Evolutionary conservation across 305 asterid genomes (phyloP), one percentile per base, ranked within the genome.

Genomic region (Fraxinus platypoda): DNA sequence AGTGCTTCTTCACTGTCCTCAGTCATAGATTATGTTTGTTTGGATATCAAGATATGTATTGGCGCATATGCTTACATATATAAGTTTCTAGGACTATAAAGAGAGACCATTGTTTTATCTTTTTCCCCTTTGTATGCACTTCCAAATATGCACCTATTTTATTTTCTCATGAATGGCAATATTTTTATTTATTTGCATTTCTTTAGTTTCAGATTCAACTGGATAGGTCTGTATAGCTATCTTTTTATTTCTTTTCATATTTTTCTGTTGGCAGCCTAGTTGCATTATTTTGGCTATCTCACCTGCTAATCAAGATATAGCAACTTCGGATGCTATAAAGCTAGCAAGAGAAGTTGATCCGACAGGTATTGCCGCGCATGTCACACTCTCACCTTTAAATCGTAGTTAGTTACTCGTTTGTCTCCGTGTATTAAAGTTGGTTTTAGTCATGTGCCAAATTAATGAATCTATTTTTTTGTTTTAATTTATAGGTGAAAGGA

Each of bases 221-320:
- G 15, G 73, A 28, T 77, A 54, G 41, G 43, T 71, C 76, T 33
- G 41, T 71, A 31, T n/a, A 71, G 76, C 41, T 31, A 62, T 59
- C 31, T 59, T 46, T 52, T 41, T 33, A 43, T 62, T 41, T 62
- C 81, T 75, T 74, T 80, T 74, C 37, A 86, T 74, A 78, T 85
- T 23, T 72, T 83, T 66, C 72, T 17, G 17, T 79, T 87, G 85
- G 75, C 88, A 95, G 99, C 96, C 96, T 79, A 95, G 92, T 90
- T 91, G 97, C 92, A 95, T 95, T 73, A 95, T 95, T 86, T 89
- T 95, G 94, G 99, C 99, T 0, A 95, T 95, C 85, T 95, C 98
- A 85, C 98, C 98, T 35, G 98, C 98, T 74, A 95, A 95, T 88
- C 99, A 95, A 90, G 99, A 95, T 87, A 95, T 95, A 75, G 98